Evolutionary conservation across 2,329 filamentous ascomycete genomes (phyloP), one percentile per base, ranked within the genome.

Genomic region (Beauveria scarabaeidicola): DNA sequence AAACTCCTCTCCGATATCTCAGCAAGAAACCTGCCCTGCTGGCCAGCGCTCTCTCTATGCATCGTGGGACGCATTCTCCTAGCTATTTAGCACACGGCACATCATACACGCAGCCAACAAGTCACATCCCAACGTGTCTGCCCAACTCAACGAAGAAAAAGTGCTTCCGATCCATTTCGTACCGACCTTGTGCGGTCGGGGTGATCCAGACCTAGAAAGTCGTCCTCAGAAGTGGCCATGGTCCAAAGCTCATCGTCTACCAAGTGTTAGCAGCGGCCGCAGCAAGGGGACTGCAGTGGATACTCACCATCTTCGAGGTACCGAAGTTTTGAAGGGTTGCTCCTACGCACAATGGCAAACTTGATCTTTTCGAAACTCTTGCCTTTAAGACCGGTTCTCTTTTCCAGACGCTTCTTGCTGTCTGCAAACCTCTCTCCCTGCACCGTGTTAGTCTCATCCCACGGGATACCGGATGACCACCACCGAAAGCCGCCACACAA

Each of bases 331-430:
- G 88, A 85, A 73, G 90, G 95, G 46, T 79, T 78, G 55, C 84
- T 81, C 70, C 89, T 80, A 71, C 86, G 79, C 55, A 97, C 82
- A 36, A 96, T 75, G 7, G 91, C 89, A 77, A 99, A 97, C 74
- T 95, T 97, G 74, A 99, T 94, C 80, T 97, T 97, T 74, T 99
- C 93, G 66, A 99, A 92, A 65, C 91, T 91, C 79, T 99, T 99
- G 73, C 94, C 95, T 75, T 97, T 97, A 75, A 99, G 87, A 27
- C 92, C 92, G 0, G 90, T 96, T 61, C 93, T 83, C 73, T 92
- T 93, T 66, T 94, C 92, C 4, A 99, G 78, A n/a, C 94, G 86
- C 75, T 96, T 91, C 77, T 93, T 97, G 47, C 92, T 97, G 38
- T 97, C 90, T 61, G 85, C 86, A 74, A 99, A 97, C 43, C 81